Conservation (phyloP, 805 yeast species). For the Spathaspora hagerdaliae region DNA sequence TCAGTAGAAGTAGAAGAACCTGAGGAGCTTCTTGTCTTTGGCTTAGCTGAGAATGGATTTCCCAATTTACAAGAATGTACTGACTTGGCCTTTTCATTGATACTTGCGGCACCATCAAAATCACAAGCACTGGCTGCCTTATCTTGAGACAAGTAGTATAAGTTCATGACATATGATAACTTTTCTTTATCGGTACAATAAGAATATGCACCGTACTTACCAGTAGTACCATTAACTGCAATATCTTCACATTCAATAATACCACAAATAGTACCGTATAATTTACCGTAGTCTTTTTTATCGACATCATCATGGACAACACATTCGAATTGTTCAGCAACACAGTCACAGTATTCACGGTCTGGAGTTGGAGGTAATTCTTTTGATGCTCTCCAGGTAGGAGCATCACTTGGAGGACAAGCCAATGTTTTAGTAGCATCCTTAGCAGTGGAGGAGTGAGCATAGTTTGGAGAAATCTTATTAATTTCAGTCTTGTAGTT, state of each 20-base stretch:
- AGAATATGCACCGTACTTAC: slow-evolving; percentile 69
- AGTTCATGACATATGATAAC: slow-evolving; percentile 61
- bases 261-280: slow-evolving; percentile 59
- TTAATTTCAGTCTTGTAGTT: slow-evolving; percentile 33
- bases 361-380: slow-evolving; percentile 78
- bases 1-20: slow-evolving; percentile 16
- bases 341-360: slow-evolving; percentile 59
- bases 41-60: background rate
- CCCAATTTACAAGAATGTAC: slow-evolving; percentile 19
- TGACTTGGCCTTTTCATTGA: slow-evolving; percentile 25
- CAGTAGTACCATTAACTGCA: slow-evolving; percentile 56
- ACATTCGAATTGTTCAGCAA: slow-evolving; percentile 53
- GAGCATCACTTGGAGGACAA: slow-evolving; percentile 53
- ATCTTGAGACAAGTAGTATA: slow-evolving; percentile 52
- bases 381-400: slow-evolving; percentile 65
- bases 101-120: slow-evolving; percentile 65
- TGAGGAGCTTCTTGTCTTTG: slow-evolving; percentile 13
- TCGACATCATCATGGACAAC: slow-evolving; percentile 54
- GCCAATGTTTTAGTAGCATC: slow-evolving; percentile 54
- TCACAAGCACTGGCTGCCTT: slow-evolving; percentile 51
- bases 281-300: slow-evolving; percentile 52
- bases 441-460: slow-evolving; percentile 35
- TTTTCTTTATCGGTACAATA: slow-evolving; percentile 65
- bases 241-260: slow-evolving; percentile 59
- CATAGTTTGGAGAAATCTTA: slow-evolving; percentile 33